phyloP scores from a whole-genome alignment of 768 basidiomycete genomes.

The Suillus ampliporus region DNA sequence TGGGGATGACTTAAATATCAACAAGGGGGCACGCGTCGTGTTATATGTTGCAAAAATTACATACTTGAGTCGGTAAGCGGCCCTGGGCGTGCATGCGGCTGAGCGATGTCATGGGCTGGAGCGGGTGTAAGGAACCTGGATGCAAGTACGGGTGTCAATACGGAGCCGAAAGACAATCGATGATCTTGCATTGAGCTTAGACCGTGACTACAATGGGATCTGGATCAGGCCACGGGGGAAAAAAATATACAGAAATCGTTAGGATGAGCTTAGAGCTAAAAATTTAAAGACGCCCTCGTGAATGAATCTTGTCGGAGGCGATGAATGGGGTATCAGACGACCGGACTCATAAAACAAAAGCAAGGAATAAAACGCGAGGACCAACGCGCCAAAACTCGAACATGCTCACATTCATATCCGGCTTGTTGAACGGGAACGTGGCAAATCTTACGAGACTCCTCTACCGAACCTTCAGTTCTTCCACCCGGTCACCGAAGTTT shows the following conservation, averaged over 20 bases:
- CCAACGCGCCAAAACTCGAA: slow-evolving; percentile 23
- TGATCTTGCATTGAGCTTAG: not conserved
- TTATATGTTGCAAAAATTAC: slow-evolving; percentile 21
- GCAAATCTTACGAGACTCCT: slow-evolving; percentile 32
- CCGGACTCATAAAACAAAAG: slow-evolving; percentile 37
- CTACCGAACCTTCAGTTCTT: slow-evolving; percentile 12
- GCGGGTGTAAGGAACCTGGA: slow-evolving; percentile 21
- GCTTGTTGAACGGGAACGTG: slow-evolving; percentile 31
- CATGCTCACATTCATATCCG: slow-evolving; percentile 25
- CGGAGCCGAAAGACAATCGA: slow-evolving; percentile 20
- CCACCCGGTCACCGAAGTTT: not conserved
- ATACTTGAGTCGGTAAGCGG: slow-evolving; percentile 23
- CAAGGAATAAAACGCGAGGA: slow-evolving; percentile 32
- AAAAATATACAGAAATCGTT: slow-evolving; percentile 3
- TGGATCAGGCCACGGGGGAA: not conserved
- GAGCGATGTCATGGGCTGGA: slow-evolving; percentile 27
- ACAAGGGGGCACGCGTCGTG: slow-evolving; percentile 44
- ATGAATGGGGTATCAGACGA: slow-evolving; percentile 35
- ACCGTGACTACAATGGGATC: slow-evolving; percentile 1
- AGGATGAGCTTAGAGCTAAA: slow-evolving; percentile 3
- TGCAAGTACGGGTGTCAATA: slow-evolving; percentile 19
- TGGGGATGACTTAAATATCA: slow-evolving; percentile 6
- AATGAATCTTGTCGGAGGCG: slow-evolving; percentile 24
- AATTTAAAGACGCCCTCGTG: not conserved
- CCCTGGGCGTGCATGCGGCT: not conserved